Evolutionary conservation across 805 yeast genomes (phyloP), one percentile per base, ranked within the genome.

Genomic region (Saturnispora gosingensis): DNA sequence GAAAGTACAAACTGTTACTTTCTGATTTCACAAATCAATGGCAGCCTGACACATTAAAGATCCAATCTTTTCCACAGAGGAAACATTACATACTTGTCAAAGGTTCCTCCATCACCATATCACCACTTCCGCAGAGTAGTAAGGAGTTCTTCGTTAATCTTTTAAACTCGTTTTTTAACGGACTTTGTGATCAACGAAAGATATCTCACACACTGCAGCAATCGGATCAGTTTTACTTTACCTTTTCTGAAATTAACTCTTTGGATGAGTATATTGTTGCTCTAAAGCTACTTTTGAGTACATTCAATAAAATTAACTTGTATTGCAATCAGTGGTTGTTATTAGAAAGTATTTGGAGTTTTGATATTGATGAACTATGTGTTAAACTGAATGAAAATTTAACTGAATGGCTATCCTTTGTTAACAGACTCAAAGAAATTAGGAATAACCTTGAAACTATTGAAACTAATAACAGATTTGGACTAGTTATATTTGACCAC

Each of bases 331-430:
- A 43, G 16, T 86, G 95, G 95, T 58, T 60, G 2, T 66, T 65
- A 20, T 69, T 83, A 27, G 85, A 82, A 59, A 63, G 73, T 1
- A 62, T 85, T 4, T 82, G 89, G 87, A 81, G 77, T 54, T 58
- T 82, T 9, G 69, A 73, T 13, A 57, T 74, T 0, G 73, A 71
- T 2, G 69, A 69, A 0, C 73, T 80, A 3, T 64, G 64, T 24
- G 53, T 56, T 2, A 49, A 56, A 9, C 59, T 79, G 2, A 70
- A 68, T 1, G 54, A 50, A 3, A 67, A 71, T 49, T 45, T 80
- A 11, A 52, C 53, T 0, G 49, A 55, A 4, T 85, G 93, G 91
- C 58, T 77, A 27, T 62, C 65, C 1, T 57, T 73, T 1, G 61
- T 81, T 22, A 61, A 65, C 1, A 77, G 77, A 7, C 63, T 82